phyloP scores from a whole-genome alignment of 352 stramenopile species.

The Globisporangium uncinulatum region DNA sequence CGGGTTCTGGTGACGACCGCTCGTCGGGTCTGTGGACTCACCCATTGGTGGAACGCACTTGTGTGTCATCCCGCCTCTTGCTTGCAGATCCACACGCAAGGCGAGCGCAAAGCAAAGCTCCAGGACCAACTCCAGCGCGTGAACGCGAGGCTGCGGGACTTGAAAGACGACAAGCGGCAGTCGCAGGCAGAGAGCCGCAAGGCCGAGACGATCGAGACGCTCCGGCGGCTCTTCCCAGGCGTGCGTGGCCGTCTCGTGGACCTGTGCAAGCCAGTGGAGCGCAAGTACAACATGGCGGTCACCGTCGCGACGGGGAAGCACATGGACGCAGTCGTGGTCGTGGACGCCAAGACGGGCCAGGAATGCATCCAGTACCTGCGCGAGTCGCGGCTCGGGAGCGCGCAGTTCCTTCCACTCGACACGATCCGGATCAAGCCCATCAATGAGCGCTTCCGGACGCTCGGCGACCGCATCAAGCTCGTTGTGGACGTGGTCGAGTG shows the following conservation, averaged over 20 bases:
- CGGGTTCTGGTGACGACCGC: too few species aligned
- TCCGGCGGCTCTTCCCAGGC: constrained; percentile 85
- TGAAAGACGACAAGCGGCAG: constrained; percentile 90
- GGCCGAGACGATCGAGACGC: constrained; percentile 68
- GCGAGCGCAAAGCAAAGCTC: constrained; percentile 55
- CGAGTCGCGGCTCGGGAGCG: constrained; percentile 91
- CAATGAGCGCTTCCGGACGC: constrained; percentile 92
- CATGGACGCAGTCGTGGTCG: constrained; percentile 92
- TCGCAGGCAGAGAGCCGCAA: constrained; percentile 88
- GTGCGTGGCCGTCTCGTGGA: constrained; percentile 96
- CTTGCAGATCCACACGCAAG: constrained; percentile 43
- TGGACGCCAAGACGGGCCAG: constrained; percentile 74
- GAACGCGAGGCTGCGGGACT: constrained; percentile 87
- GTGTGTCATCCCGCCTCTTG: not conserved
- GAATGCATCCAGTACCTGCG: constrained; percentile 93
- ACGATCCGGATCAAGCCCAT: constrained; percentile 88
- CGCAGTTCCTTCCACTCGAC: constrained; percentile 97
- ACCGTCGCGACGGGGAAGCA: constrained; percentile 97
- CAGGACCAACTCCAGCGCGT: constrained; percentile 61
- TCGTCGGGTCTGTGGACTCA: too few species aligned
- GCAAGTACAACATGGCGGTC: constrained; percentile 97
- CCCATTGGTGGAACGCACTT: not conserved
- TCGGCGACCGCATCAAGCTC: constrained; percentile 91
- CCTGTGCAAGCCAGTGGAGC: constrained; percentile 94
- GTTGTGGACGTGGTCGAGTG: constrained; percentile 95